Evolutionary conservation across 108 stramenopile genomes (phyloP), one percentile per base, ranked within the genome.

Genomic region (Fragilariopsis cylindrus): DNA sequence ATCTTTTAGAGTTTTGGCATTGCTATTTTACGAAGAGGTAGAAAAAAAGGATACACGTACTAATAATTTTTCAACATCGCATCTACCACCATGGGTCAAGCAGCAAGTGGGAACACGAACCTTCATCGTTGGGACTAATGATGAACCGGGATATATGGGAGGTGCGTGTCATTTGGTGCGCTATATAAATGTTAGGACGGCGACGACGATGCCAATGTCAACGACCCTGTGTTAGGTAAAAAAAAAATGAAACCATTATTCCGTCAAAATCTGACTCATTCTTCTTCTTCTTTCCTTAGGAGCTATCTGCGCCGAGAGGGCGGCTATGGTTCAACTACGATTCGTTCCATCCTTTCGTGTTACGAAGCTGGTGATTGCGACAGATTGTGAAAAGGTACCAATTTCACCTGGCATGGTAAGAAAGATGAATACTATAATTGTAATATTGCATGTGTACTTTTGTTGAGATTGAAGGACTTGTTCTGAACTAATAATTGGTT

Each of bases 251-350:
- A 30, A 30, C 30, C 30, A 30, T 2, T 30, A 30, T 30, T 30
- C 30, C 30, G 30, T 30, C 30, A 30, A 30, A 30, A 30, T 30
- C 30, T 30, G 30, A 30, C 30, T 30, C 30, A 21, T 30, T 30
- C 2, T 30, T 30, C 30, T 30, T 30, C 30, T 2, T 30, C 30
- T 30, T 30, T 2, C 30, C 30, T 30, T 30, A 30, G 30, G 30
- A 30, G 85, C 93, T 7, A 91, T 96, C 57, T 95, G 96, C 68
- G 96, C 96, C n/a, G 96, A 97, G 79, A 88, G 96, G 49, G 82
- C 92, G 6, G 94, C 93, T 2, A 69, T 93, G 57, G 81, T 91
- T 60, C 90, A 91, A 75, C 69, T 94, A 7, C 80, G 88, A 69
- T 90, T 88, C 47, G 66, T 90, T 15, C 89, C 89, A 57, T 81